phyloP scores from a whole-genome alignment of 805 yeast species.

The Hanseniaspora mollemarum region DNA sequence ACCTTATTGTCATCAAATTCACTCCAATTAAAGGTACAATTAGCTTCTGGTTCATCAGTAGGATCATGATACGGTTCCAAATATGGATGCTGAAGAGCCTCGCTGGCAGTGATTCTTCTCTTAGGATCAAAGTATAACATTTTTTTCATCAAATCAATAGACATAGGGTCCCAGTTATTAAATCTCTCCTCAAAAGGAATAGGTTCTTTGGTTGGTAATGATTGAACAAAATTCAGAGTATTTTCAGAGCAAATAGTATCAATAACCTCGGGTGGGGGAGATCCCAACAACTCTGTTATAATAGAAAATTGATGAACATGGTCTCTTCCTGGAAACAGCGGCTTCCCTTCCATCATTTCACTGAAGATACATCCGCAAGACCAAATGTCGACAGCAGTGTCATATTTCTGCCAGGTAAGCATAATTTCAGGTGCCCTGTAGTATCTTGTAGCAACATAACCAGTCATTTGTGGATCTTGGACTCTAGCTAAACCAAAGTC shows the following conservation, averaged over 20 bases:
- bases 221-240: slow-evolving; percentile 84
- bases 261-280: slow-evolving; percentile 92
- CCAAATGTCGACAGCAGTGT: slow-evolving; percentile 95
- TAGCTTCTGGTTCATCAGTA: slow-evolving; percentile 90
- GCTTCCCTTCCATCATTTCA: slow-evolving; percentile 95
- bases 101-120: slow-evolving; percentile 84
- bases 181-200: slow-evolving; percentile 75
- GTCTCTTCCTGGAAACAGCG: slow-evolving; percentile 94
- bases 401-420: slow-evolving; percentile 98
- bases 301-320: slow-evolving; percentile 97
- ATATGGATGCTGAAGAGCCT: slow-evolving; percentile 82
- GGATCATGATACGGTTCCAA: slow-evolving; percentile 95
- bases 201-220: slow-evolving; percentile 88
- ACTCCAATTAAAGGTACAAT: slow-evolving; percentile 86
- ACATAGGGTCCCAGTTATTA: slow-evolving; percentile 67
- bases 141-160: slow-evolving; percentile 73
- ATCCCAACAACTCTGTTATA: slow-evolving; percentile 88
- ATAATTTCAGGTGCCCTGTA: slow-evolving; percentile 97
- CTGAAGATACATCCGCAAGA: slow-evolving; percentile 95
- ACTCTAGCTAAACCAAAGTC: slow-evolving; percentile 93
- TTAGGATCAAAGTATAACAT: slow-evolving; percentile 94
- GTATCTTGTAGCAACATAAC: slow-evolving; percentile 89
- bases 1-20: slow-evolving; percentile 14
- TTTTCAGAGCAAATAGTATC: slow-evolving; percentile 93
- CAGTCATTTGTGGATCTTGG: slow-evolving; percentile 98